Conservation (phyloP, 352 stramenopile species). For the Peronospora farinosa region DNA sequence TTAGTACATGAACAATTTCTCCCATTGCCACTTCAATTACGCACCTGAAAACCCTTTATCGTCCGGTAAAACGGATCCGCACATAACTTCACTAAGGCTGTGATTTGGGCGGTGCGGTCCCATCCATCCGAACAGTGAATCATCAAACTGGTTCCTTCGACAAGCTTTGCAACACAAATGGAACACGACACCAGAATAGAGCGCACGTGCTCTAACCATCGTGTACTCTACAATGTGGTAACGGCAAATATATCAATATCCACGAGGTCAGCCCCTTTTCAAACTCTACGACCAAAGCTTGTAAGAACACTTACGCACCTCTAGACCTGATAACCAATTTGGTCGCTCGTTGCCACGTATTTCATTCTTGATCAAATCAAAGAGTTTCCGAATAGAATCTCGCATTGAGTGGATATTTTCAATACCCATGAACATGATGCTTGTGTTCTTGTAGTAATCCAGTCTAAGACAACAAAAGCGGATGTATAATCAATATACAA, state of each 20-base stretch:
- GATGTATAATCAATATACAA: conserved; percentile 12
- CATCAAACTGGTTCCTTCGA: conserved; percentile 90
- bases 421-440: conserved; percentile 85
- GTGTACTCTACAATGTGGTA: conserved; percentile 35
- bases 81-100: conserved; percentile 91
- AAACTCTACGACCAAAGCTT: not conserved
- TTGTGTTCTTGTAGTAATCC: conserved; percentile 79
- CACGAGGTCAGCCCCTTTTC: conserved; percentile 3
- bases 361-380: conserved; percentile 84
- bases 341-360: conserved; percentile 65
- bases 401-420: conserved; percentile 92
- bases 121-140: conserved; percentile 99
- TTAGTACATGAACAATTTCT: not conserved
- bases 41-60: conserved; percentile 87
- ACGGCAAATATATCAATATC: conserved; percentile 1
- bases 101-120: conserved; percentile 97
- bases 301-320: conserved; percentile 32
- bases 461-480: conserved; percentile 14
- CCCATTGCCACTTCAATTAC: not conserved
- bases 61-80: conserved; percentile 97
- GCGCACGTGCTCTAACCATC: conserved; percentile 78
- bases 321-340: conserved; percentile 76
- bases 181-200: conserved; percentile 87
- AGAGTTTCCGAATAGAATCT: conserved; percentile 75
- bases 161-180: conserved; percentile 84